phyloP scores from a whole-genome alignment of 2,329 filamentous ascomycete species.

The Purpureocillium lavendulum region DNA sequence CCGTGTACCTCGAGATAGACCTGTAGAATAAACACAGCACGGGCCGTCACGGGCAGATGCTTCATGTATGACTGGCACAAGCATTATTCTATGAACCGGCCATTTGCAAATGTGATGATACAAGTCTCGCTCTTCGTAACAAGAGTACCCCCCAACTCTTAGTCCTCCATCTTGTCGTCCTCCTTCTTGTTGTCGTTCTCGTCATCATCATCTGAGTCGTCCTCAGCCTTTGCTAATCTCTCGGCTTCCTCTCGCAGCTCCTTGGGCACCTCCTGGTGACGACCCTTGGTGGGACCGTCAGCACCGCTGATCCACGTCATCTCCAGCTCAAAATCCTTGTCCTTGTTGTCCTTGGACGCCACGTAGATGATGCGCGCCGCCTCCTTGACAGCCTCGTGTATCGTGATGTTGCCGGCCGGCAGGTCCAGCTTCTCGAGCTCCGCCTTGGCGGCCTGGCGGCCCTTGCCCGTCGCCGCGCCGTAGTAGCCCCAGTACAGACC shows the following conservation, averaged over 20 bases:
- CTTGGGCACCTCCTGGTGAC: slow-evolving; percentile 88
- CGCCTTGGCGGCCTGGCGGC: slow-evolving; percentile 91
- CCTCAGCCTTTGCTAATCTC: slow-evolving; percentile 79
- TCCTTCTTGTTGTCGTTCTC: slow-evolving; percentile 54
- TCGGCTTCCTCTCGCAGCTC: slow-evolving; percentile 87
- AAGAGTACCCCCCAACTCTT: slow-evolving; percentile 21
- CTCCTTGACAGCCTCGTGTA: slow-evolving; percentile 89
- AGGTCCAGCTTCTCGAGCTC: slow-evolving; percentile 98
- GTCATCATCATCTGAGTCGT: slow-evolving; percentile 83
- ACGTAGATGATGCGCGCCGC: slow-evolving; percentile 95
- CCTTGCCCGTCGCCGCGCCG: slow-evolving; percentile 94
- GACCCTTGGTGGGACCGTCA: slow-evolving; percentile 83
- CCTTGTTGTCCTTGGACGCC: slow-evolving; percentile 97
- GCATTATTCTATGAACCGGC: slow-evolving; percentile 26
- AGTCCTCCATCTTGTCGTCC: slow-evolving; percentile 86
- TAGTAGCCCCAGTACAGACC: slow-evolving; percentile 99
- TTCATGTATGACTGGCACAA: slow-evolving; percentile 15
- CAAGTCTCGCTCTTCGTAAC: slow-evolving; percentile 16
- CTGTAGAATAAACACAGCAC: slow-evolving; percentile 6
- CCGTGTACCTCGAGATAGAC: background rate
- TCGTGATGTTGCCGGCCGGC: slow-evolving; percentile 62
- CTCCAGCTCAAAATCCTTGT: slow-evolving; percentile 98
- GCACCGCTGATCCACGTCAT: slow-evolving; percentile 94
- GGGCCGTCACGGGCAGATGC: too few relatives aligned
- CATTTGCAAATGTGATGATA: slow-evolving; percentile 22